A percentile compares a stretch with the other conserved stretches of the same genome.
Conservation (phyloP, 108 stramenopile species). For the Cyclotella sp. region DNA sequence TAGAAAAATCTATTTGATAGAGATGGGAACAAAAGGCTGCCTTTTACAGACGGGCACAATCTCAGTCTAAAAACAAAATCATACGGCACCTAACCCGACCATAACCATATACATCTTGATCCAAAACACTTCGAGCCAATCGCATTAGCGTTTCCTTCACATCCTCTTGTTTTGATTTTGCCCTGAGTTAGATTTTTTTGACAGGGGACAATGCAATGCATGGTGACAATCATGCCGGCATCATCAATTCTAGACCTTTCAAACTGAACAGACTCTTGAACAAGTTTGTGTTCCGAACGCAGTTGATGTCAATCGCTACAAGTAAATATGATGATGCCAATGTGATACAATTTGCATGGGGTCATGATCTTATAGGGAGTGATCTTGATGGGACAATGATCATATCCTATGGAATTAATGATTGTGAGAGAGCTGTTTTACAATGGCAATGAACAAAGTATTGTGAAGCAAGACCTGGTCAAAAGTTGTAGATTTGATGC, state of each 20-base stretch:
- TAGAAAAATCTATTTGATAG: conserved; percentile 56
- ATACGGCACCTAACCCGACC: neutral
- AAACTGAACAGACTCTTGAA: conserved; percentile 67
- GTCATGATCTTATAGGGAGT: conserved; percentile 64
- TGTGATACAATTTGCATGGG: conserved; percentile 86
- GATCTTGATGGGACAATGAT: conserved; percentile 47
- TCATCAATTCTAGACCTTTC: conserved; percentile 29
- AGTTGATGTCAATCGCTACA: conserved; percentile 23
- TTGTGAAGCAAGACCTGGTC: conserved; percentile 40
- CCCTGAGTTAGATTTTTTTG: conserved; percentile 40
- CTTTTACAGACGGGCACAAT: conserved; percentile 91
- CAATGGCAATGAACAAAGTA: conserved; percentile 37
- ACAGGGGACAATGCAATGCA: conserved; percentile 76
- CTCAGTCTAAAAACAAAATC: conserved; percentile 57
- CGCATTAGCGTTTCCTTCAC: neutral
- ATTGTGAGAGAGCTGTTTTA: conserved; percentile 57
- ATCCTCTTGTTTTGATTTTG: conserved; percentile 28
- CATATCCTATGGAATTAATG: conserved; percentile 58
- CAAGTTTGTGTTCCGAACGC: conserved; percentile 67
- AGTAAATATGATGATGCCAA: conserved; percentile 62
- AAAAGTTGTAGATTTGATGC: conserved; percentile 74
- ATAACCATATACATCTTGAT: conserved; percentile 24
- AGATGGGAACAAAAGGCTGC: conserved; percentile 25
- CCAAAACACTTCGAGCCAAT: conserved; percentile 30
- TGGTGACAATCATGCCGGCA: conserved; percentile 50